Conservation (phyloP, 495 filamentous ascomycete genomes). For the Trichodelitschia bisporula region DNA sequence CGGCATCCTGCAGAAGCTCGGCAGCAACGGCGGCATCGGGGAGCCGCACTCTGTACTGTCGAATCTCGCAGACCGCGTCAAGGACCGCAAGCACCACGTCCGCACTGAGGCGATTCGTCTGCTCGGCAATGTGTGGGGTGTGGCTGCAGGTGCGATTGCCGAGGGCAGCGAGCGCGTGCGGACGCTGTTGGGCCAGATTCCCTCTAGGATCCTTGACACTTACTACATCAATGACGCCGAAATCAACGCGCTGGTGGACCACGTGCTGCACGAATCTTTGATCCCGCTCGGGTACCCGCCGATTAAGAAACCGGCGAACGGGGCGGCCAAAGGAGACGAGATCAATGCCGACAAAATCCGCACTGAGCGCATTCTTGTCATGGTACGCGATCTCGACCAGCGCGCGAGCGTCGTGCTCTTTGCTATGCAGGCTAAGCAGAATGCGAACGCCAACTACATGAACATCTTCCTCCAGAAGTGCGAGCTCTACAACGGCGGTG, state of each 20-base stretch:
- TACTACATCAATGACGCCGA: conserved; percentile 81
- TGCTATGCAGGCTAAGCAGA: conserved; percentile 35
- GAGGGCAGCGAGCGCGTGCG: conserved; percentile 54
- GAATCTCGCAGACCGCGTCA: conserved; percentile 65
- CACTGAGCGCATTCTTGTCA: conserved; percentile 58
- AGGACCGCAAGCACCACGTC: conserved; percentile 62
- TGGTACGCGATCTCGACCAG: conserved; percentile 53
- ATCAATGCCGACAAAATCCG: conserved; percentile 63
- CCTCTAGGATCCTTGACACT: conserved; percentile 64
- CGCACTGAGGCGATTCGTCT: conserved; percentile 68
- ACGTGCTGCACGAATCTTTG: conserved; percentile 64
- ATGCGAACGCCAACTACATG: conserved; percentile 40
- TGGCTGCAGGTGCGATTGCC: conserved; percentile 66
- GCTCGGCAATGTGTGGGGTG: conserved; percentile 71
- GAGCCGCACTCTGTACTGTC: conserved; percentile 46
- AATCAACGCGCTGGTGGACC: conserved; percentile 60
- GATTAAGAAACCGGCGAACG: conserved; percentile 30
- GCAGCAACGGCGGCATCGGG: conserved; percentile 41
- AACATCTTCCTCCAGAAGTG: conserved; percentile 51
- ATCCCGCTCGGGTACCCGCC: conserved; percentile 70
- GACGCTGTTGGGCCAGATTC: conserved; percentile 48
- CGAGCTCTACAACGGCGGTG: conserved; percentile 68
- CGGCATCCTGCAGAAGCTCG: conserved; percentile 60
- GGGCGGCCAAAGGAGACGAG: conserved; percentile 21
- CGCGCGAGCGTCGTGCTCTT: conserved; percentile 73